Base-by-base conservation (phyloP, 176 grass and related monocot species). In the Neostapfia colusana region DNA sequence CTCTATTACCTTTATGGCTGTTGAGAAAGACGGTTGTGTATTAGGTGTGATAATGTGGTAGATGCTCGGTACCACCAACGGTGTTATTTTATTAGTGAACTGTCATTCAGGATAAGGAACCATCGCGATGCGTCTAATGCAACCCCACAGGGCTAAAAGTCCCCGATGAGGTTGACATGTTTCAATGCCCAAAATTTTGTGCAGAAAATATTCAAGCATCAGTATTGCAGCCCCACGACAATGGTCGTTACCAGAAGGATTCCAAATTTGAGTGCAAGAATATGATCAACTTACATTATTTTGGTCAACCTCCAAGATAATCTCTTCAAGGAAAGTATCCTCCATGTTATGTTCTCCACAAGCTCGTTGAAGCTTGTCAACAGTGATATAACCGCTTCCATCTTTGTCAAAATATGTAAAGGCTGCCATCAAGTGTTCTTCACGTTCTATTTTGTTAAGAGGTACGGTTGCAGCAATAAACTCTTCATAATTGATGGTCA, bases 361-460 rank as follows among this genome's bases (percentile, higher is more conserved):
- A 78, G 85, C 89, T 86, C 35, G 87, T 83, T 95, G 86, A 67
- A 99, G 89, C 84, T 99, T 91, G 59, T 95, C 95, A 9, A 88
- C 75, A 58, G 92, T 95, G 35, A 99, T 99, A 78, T 87, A 92
- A 68, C 92, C 95, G 75, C 92, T 92, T 49, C 91, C 95, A 87
- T 99, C 91, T 78, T 92, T 92, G 81, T 95, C 95, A 41, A 99
- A 99, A 81, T 92, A 99, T 65, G 89, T 88, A 84, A 99, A 99
- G 40, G 95, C 95, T 62, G 91, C 92, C 54, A 92, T 76, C 53
- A 99, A 77, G 84, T 99, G 95, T 37, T 99, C 91, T 72, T 99
- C 92, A 61, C 90, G 89, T 41, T 92, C 95, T 71, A 99, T 71
- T 78, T 99, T 99, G 87, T 90, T 92, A 49, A 99, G 85, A 83